These are phyloP conservation scores for Pythium coloratum DNA, from an alignment of 352 stramenopile genomes.

Conservation along the genomic window DNA sequence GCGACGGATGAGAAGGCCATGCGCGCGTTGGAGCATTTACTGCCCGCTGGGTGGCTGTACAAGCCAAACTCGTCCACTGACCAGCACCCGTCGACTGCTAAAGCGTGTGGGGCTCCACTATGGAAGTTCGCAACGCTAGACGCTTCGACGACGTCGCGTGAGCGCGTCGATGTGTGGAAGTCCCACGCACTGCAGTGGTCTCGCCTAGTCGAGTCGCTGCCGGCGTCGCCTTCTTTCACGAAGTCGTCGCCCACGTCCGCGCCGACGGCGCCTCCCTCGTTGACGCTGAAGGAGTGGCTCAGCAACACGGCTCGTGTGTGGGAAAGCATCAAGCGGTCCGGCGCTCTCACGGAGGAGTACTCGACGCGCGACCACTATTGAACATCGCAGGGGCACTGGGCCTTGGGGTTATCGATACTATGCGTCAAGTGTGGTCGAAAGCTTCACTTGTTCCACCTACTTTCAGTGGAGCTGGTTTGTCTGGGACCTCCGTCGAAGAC, in stretches of 20 bases:
- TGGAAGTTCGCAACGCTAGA: slow-evolving; percentile 19
- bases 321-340: slow-evolving; percentile 67
- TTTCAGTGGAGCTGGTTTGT: neutral
- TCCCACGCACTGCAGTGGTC: slow-evolving; percentile 13
- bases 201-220: slow-evolving; percentile 18
- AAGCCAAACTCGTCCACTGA: neutral
- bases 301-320: slow-evolving; percentile 69
- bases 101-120: neutral
- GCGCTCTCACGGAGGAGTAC: slow-evolving; percentile 55
- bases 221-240: slow-evolving; percentile 20
- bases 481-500: neutral
- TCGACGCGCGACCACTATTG: slow-evolving; percentile 44
- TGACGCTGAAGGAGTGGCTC: slow-evolving; percentile 78
- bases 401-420: neutral
- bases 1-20: slow-evolving; percentile 1
- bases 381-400: neutral
- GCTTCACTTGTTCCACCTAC: neutral
- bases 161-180: slow-evolving; percentile 5
- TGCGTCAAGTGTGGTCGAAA: neutral
- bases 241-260: neutral
- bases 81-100: neutral
- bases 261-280: slow-evolving; percentile 10
- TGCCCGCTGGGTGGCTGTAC: slow-evolving; percentile 29
- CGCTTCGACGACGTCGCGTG: neutral
- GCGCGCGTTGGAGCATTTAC: slow-evolving; percentile 37